phyloP scores from a whole-genome alignment of 2,329 filamentous ascomycete species.

The Rhinocladiella mackenziei region DNA sequence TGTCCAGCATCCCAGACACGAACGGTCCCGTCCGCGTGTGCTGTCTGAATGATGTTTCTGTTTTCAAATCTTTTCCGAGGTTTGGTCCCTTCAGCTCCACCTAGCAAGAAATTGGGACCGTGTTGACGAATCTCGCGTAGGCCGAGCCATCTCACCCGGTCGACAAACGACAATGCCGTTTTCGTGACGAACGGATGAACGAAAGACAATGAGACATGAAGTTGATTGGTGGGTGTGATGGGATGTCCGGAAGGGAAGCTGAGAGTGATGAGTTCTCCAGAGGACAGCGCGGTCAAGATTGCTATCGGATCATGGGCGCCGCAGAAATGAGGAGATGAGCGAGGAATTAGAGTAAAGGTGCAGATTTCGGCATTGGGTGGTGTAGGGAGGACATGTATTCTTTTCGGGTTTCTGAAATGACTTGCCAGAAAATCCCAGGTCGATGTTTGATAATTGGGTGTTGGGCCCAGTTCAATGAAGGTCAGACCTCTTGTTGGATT shows the following conservation, averaged over 20 bases:
- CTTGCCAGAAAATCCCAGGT: constrained; percentile 77
- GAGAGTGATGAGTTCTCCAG: constrained; percentile 82
- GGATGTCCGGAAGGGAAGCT: constrained; percentile 90
- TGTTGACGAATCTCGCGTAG: constrained; percentile 79
- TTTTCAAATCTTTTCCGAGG: constrained; percentile 73
- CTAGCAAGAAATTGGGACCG: constrained; percentile 72
- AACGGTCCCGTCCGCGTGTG: constrained; percentile 88
- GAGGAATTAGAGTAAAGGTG: constrained; percentile 79
- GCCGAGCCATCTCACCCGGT: constrained; percentile 79
- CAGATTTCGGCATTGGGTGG: constrained; percentile 72
- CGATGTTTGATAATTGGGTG: constrained; percentile 86
- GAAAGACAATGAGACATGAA: constrained; percentile 81
- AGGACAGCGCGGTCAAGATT: constrained; percentile 71
- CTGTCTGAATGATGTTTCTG: constrained; percentile 78
- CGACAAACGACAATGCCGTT: constrained; percentile 66
- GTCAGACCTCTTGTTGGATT: constrained; percentile 71
- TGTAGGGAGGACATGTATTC: constrained; percentile 66
- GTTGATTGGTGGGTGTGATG: constrained; percentile 86
- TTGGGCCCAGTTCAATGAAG: constrained; percentile 82
- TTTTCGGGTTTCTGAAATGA: constrained; percentile 74
- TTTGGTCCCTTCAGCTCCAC: constrained; percentile 68
- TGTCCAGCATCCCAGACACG: constrained; percentile 90
- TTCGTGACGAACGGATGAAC: constrained; percentile 84
- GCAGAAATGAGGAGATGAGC: constrained; percentile 75
- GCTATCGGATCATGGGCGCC: constrained; percentile 90